Evolutionary conservation across 2,329 filamentous ascomycete species (phyloP).

Genomic region (Diaporthe nobilis): DNA sequence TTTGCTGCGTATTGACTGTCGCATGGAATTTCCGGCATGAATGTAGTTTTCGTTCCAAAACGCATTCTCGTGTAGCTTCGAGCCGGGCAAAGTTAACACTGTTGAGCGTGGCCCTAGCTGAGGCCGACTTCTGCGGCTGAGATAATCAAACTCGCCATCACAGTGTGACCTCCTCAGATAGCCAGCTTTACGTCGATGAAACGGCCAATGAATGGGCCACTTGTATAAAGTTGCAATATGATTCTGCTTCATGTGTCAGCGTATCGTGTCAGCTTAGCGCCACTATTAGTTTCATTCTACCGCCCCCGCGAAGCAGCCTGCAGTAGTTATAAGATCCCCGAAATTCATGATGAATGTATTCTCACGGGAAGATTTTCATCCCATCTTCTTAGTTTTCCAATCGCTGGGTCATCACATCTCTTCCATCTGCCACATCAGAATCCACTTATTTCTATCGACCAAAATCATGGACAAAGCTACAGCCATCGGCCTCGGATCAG

Average conservation of each 20-base stretch:
- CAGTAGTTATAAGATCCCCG: too few species aligned
- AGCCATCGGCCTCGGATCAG: not conserved
- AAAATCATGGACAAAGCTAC: not conserved
- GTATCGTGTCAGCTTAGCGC: not conserved
- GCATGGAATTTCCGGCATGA: too few species aligned
- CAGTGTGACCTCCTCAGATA: not conserved
- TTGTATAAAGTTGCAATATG: not conserved
- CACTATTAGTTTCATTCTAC: not conserved
- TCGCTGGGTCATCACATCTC: too few species aligned
- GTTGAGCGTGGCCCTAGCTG: not conserved
- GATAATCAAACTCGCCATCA: not conserved
- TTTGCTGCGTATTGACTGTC: too few species aligned
- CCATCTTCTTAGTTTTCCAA: too few species aligned
- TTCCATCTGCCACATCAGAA: not conserved
- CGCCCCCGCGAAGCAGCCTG: too few species aligned
- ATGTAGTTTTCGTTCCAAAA: too few species aligned
- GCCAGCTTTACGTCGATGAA: not conserved
- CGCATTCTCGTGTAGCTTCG: too few species aligned
- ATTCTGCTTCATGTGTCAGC: not conserved
- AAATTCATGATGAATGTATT: too few species aligned
- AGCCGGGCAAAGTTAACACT: too few species aligned
- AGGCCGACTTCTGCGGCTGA: not conserved
- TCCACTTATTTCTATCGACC: not conserved
- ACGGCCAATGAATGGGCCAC: not conserved
- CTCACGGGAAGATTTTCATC: too few species aligned